Evolutionary conservation across 495 filamentous ascomycete species (phyloP).

Genomic region (Neurospora sublineolata): DNA sequence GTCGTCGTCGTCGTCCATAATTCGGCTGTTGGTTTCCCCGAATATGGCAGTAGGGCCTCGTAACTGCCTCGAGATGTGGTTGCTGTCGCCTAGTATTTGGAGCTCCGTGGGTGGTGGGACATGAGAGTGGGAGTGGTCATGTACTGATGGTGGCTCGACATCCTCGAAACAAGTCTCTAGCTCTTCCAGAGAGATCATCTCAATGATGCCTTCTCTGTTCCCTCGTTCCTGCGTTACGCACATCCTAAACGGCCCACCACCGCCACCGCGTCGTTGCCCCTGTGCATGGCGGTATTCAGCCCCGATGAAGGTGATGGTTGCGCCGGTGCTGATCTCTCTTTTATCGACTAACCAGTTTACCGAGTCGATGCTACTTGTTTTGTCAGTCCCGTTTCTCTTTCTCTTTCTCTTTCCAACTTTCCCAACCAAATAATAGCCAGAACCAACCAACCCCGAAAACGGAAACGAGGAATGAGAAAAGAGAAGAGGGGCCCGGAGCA

Average conservation of each 20-base stretch:
- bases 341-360: not conserved
- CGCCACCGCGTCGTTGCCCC: not conserved
- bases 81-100: not conserved
- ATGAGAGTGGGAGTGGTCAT: not conserved
- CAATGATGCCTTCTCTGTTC: not conserved
- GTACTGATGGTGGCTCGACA: not conserved
- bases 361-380: not conserved
- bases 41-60: not conserved
- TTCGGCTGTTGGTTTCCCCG: not conserved
- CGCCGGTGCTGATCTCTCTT: not conserved
- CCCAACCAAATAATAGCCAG: not conserved
- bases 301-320: not conserved
- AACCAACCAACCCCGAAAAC: not conserved
- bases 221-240: not conserved
- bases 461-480: not conserved
- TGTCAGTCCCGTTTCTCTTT: not conserved
- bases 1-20: not conserved
- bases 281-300: not conserved
- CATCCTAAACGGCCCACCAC: not conserved
- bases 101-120: not conserved
- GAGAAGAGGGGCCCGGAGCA: not conserved
- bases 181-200: not conserved
- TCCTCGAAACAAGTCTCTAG: not conserved
- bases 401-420: not conserved
- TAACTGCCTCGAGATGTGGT: not conserved